Conservation (phyloP, 139 green algal genomes). For the Chlamydomonas sp. region DNA sequence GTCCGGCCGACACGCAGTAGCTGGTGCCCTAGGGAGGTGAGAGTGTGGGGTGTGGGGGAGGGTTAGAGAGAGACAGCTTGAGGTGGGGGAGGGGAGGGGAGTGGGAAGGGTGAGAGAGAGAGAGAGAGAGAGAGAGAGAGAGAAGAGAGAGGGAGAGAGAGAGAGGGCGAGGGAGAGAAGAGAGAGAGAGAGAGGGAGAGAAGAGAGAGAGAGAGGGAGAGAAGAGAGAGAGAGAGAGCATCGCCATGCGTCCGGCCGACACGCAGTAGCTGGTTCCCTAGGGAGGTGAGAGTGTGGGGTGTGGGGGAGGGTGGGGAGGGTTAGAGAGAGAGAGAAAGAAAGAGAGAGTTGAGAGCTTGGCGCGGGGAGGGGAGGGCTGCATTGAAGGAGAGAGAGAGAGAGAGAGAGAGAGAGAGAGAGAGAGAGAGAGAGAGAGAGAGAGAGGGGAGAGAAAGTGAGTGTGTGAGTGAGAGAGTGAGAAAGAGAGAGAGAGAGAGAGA, state of each 20-base stretch:
- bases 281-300: too few relatives aligned
- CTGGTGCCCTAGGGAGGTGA: constrained; percentile 17
- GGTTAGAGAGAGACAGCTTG: too few relatives aligned
- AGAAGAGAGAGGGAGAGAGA: neutral
- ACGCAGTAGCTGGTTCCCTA: constrained; percentile 42
- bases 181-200: neutral
- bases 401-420: too few relatives aligned
- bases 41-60: too few relatives aligned
- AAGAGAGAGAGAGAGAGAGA: neutral
- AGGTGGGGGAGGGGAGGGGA: neutral
- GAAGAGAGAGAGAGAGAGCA: neutral
- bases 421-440: neutral
- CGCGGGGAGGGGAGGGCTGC: too few relatives aligned
- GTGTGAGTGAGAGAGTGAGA: neutral
- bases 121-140: neutral
- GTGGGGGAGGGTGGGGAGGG: too few relatives aligned
- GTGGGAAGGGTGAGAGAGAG: neutral
- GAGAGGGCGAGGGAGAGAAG: neutral
- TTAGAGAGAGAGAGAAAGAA: too few relatives aligned
- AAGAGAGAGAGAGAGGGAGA: neutral
- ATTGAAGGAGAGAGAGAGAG: neutral
- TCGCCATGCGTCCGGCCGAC: constrained; percentile 21
- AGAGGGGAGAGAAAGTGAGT: neutral
- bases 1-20: constrained; percentile 46
- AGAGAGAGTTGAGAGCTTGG: neutral